Base-by-base conservation (phyloP, 345 rosid genomes). In the Heritiera fomes region DNA sequence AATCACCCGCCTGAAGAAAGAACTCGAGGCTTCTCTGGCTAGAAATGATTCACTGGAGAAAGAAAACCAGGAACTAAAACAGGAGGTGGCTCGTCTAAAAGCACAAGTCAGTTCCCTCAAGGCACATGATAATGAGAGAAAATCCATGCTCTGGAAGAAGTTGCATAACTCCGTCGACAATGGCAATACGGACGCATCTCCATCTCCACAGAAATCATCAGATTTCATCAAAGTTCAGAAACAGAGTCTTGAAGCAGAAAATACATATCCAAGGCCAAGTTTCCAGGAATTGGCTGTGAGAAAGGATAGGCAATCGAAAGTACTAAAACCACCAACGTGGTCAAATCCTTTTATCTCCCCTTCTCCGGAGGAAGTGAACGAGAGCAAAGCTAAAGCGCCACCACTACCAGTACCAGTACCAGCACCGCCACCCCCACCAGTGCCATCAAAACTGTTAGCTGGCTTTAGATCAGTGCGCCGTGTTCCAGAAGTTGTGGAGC, bases 71-170 rank as follows among this genome's bases (percentile, higher is more conserved):
- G 98, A 90, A 50, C 81, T 95, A 74, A 82, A 84, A 67, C 97
- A 87, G 82, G 98, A 95, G 87, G 87, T 89, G 0, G 63, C 83
- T 6, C 92, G 92, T 56, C 82, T 95, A 18, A 92, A 86, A 85
- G 85, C 91, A 38, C 97, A 90, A 46, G 83, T 95, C 72, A 84
- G 60, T 79, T 88, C 91, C 50, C 91, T 92, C 79, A 91, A 89
- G 85, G 93, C 94, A 46, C 93, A 90, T 69, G 99, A 91, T 61
- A 91, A 89, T 64, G 98, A 92, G 86, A 90, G 98, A 78, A 92
- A 89, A 87, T 86, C 96, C 61, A 79, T 88, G 85, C 91, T 92
- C 17, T 92, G 98, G 99, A 93, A 95, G 91, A 93, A 93, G 87
- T 80, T 93, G 70, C 97, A 95, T 81, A 91, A 80, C 80, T 76